These are phyloP conservation scores for Cyclotella sp. DNA, from an alignment of 108 stramenopile species.

Conservation along the genomic window DNA sequence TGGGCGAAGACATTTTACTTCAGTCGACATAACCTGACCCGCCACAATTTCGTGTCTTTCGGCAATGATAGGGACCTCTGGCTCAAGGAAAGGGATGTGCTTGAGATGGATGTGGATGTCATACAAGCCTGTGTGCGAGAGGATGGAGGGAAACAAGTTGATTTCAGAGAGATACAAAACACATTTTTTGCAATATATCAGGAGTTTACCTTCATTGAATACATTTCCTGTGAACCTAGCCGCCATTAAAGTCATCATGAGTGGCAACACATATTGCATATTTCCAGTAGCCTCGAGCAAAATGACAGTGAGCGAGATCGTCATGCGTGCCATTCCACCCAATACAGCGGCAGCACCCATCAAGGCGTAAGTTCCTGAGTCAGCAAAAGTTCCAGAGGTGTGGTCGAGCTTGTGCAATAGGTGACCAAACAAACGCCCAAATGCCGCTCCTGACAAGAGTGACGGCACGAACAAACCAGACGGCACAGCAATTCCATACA, in stretches of 20 bases:
- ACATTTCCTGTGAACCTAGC: constrained; percentile 97
- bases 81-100: constrained; percentile 92
- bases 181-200: neutral
- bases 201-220: constrained; percentile 84
- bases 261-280: constrained; percentile 97
- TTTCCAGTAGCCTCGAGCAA: constrained; percentile 97
- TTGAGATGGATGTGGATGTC: constrained; percentile 94
- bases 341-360: constrained; percentile 91
- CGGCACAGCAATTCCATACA: constrained; percentile 95
- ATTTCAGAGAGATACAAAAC: neutral
- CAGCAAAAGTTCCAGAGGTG: constrained; percentile 95
- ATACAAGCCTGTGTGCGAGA: constrained; percentile 63
- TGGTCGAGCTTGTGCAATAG: constrained; percentile 96
- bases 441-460: constrained; percentile 86
- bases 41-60: constrained; percentile 92
- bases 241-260: constrained; percentile 97
- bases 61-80: constrained; percentile 86
- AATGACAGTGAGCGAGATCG: constrained; percentile 97
- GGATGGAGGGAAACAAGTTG: constrained; percentile 5
- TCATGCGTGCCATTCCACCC: constrained; percentile 99
- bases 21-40: constrained; percentile 89
- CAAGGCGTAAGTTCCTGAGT: constrained; percentile 96
- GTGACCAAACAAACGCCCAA: constrained; percentile 95
- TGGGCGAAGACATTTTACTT: constrained; percentile 88
- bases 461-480: constrained; percentile 92